Percentiles rank a stretch among this genome's conserved stretches.
Evolutionary conservation across 306 rosid genomes (phyloP).

Genomic region (Trifolium fragiferum): DNA sequence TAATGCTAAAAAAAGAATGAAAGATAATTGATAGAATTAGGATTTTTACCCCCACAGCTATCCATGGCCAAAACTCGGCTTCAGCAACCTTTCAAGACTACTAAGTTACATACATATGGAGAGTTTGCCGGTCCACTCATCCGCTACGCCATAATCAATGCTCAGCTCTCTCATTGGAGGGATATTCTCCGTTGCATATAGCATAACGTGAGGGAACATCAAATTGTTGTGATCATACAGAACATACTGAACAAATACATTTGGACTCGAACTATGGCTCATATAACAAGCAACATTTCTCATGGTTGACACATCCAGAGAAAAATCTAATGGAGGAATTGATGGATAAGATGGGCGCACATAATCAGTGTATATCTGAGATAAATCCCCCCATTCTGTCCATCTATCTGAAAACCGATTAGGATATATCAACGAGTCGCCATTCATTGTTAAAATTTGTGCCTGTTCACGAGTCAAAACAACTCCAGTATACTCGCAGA

Average conservation of each 20-base stretch:
- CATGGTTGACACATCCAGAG: slow-evolving; percentile 88
- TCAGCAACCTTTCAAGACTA: slow-evolving; percentile 48
- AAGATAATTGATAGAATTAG: slow-evolving; percentile 14
- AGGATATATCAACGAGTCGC: slow-evolving; percentile 78
- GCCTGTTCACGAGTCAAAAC: slow-evolving; percentile 87
- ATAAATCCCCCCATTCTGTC: slow-evolving; percentile 97
- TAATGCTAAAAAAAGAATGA: neutral
- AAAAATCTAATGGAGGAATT: slow-evolving; percentile 88
- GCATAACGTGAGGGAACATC: slow-evolving; percentile 97
- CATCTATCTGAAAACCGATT: slow-evolving; percentile 77
- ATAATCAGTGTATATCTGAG: slow-evolving; percentile 66
- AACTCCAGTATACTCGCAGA: slow-evolving; percentile 92
- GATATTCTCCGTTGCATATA: slow-evolving; percentile 92
- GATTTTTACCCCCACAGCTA: slow-evolving; percentile 59
- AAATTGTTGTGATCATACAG: slow-evolving; percentile 88
- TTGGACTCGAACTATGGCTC: slow-evolving; percentile 80
- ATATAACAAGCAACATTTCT: slow-evolving; percentile 95
- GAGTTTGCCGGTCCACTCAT: slow-evolving; percentile 82
- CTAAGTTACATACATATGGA: slow-evolving; percentile 87
- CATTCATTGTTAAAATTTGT: slow-evolving; percentile 80
- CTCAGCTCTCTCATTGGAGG: slow-evolving; percentile 98
- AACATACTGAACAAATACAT: slow-evolving; percentile 88
- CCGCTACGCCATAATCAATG: slow-evolving; percentile 92
- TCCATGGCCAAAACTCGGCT: slow-evolving; percentile 48
- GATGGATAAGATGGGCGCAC: slow-evolving; percentile 82